Base-by-base conservation (phyloP, 139 green algal genomes). In the Chlorella ohadii region DNA sequence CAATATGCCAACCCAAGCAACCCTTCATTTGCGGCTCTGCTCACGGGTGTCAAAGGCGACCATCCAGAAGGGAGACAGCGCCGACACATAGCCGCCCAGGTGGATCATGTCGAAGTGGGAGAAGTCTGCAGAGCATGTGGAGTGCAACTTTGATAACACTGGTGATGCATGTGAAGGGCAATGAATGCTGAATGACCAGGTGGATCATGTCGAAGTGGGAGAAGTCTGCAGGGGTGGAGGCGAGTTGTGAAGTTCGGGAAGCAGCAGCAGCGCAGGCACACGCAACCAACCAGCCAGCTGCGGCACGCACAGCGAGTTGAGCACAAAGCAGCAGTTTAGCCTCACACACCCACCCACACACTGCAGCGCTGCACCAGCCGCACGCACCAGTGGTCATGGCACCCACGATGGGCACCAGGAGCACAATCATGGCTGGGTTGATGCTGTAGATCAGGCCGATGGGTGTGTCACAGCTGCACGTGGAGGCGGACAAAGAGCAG, bases 101-200 rank as follows among this genome's bases (percentile, higher is more conserved):
- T 93, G 90, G 33, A 93, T 92, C 82, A 93, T 88, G 85, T 93
- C 90, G 72, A 93, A 93, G 79, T 90, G 89, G 9, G 73, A 36
- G 34, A 86, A 84, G 44, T 72, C 67, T 38, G 89, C 70, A 36
- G 72, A 28, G n/a, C n/a, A 19, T 34, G 44, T 51, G 44, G 44
- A 9, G 44, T 51, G 44, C 7, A 9, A 9, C 44, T 51, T n/a
- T n/a, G n/a, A n/a, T n/a, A n/a, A n/a, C n/a, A n/a, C n/a, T n/a
- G n/a, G n/a, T n/a, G n/a, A n/a, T n/a, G n/a, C n/a, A n/a, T n/a
- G n/a, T n/a, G n/a, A n/a, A n/a, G n/a, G n/a, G n/a, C n/a, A n/a
- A n/a, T n/a, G n/a, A n/a, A n/a, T n/a, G n/a, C n/a, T n/a, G n/a
- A n/a, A n/a, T n/a, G n/a, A n/a, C 90, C 5, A 72, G 86, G 85